Conservation (phyloP, 2,329 filamentous ascomycete species). For the Mycosphaerella sp. region DNA sequence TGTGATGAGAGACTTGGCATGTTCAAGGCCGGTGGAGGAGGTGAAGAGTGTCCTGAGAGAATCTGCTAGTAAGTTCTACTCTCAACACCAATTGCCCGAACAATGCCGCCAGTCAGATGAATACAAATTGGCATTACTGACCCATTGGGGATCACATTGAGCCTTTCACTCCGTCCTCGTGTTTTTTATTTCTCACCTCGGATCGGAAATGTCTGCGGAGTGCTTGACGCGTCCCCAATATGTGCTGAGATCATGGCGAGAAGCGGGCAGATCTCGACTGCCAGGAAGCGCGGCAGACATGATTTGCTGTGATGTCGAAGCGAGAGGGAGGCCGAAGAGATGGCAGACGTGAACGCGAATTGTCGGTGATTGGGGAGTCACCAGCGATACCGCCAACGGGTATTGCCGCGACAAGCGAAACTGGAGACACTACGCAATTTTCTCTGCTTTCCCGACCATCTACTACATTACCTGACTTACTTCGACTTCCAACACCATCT, state of each 20-base stretch:
- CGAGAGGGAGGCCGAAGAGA: not conserved
- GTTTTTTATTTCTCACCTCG: constrained; percentile 61
- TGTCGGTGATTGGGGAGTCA: not conserved
- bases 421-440: too few species aligned
- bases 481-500: too few species aligned
- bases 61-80: not conserved
- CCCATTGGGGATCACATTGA: constrained; percentile 23
- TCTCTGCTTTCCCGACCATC: too few species aligned
- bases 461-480: too few species aligned
- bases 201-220: constrained; percentile 83
- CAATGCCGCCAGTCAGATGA: not conserved
- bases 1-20: constrained; percentile 74
- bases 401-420: too few species aligned
- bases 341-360: not conserved
- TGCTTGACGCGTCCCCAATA: constrained; percentile 95
- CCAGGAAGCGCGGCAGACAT: constrained; percentile 60
- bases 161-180: constrained; percentile 6
- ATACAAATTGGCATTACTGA: constrained; percentile 17
- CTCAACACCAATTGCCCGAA: too few species aligned
- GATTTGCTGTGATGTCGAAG: constrained; percentile 2
- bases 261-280: constrained; percentile 76
- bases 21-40: constrained; percentile 68
- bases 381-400: too few species aligned
- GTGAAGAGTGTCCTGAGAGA: constrained; percentile 74
- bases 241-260: constrained; percentile 84